Evolutionary conservation across 306 rosid species (phyloP), one percentile per base, ranked within the genome.

Genomic region (Trichosanthes cucumerina): DNA sequence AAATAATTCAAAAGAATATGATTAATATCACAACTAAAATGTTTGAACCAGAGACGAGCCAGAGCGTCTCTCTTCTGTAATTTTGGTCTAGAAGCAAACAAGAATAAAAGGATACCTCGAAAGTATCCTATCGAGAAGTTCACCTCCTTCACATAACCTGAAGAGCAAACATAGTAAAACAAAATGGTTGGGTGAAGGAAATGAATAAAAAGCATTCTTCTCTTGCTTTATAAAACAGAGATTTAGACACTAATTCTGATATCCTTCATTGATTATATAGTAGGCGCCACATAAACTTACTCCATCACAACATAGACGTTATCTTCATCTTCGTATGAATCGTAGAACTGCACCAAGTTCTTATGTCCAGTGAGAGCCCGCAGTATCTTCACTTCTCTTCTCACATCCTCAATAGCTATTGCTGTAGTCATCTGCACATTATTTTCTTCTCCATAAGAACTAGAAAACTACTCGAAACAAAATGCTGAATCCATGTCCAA

Each of bases 81-180:
- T 7, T 41, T 76, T 43, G 54, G n/a, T 10, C 23, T 12, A 79
- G 65, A 52, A 46, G n/a, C n/a, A 52, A 14, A 4, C 46, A 79
- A 6, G 13, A 31, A 26, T 71, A 77, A 15, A 70, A n/a, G 60
- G 60, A 49, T 81, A 93, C 98, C 98, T 93, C 72, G 98, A 93
- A 84, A 93, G 98, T 81, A 93, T 93, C 79, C 88, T 86, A 87
- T 93, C 98, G 39, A 93, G 83, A 78, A 93, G 90, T 80, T 93
- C 98, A n/a, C 98, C 98, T 82, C 98, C 98, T 80, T 90, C 82
- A 83, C 98, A 93, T 77, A 93, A 79, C 88, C 98, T 93, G 92
- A 60, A 87, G 43, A 68, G 69, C 78, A 81, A 76, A 82, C 34
- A 77, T 70, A 74, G 79, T 53, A 63, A 57, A 76, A 23, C 83